phyloP scores from a whole-genome alignment of 1,284 basidiomycete species.

The Melampsora americana region DNA sequence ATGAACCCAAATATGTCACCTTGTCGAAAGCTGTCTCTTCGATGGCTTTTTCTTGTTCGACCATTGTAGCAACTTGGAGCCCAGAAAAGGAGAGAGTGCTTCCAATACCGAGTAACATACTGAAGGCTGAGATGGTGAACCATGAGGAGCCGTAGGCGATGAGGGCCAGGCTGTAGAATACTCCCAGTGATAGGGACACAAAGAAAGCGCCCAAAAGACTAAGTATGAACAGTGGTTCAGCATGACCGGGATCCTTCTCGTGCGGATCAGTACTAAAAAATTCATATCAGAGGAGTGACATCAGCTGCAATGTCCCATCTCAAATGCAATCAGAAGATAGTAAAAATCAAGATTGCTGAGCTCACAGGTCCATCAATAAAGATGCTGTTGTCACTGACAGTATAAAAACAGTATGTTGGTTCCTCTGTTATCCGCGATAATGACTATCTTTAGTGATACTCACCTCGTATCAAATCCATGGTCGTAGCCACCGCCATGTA shows the following conservation, averaged over 20 bases:
- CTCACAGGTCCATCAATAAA: constrained; percentile 32
- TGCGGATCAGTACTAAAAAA: constrained; percentile 15
- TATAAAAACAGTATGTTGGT: not conserved
- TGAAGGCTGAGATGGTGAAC: constrained; percentile 19
- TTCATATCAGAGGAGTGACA: no score
- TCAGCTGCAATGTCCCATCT: no score
- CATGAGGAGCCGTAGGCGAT: constrained; percentile 11
- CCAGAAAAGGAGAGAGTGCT: constrained; percentile 10
- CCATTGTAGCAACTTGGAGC: not conserved
- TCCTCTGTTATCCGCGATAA: not conserved
- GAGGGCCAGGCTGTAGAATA: constrained; percentile 9
- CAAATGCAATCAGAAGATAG: no score
- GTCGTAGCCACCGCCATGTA: constrained; percentile 10
- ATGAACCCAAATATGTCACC: not conserved
- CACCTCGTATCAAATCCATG: constrained; percentile 11
- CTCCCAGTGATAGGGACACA: constrained; percentile 13
- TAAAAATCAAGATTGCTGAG: not conserved
- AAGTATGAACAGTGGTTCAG: not conserved
- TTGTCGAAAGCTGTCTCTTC: constrained; percentile 21
- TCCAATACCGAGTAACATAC: constrained; percentile 2
- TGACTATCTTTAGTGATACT: not conserved
- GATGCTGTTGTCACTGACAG: constrained; percentile 26
- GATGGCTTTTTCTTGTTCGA: not conserved
- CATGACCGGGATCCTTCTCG: not conserved
- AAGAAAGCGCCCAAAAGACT: constrained; percentile 22